Evolutionary conservation across 306 rosid species (phyloP).

Genomic region (Prinsepia uniflora): DNA sequence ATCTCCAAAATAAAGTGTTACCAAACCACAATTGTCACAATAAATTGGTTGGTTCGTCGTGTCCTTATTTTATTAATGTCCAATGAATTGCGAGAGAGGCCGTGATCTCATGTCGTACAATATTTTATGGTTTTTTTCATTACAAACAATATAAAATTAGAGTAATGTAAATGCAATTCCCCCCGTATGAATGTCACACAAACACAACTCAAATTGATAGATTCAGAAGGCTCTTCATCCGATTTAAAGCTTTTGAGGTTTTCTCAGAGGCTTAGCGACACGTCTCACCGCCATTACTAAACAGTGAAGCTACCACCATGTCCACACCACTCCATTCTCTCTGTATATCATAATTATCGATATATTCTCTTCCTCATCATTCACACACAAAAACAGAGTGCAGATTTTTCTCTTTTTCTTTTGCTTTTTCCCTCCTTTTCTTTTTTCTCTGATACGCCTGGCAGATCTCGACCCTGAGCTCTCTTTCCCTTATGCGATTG

Average conservation of each 20-base stretch:
- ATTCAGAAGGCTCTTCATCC: background rate
- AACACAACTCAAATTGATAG: background rate
- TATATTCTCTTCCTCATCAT: background rate
- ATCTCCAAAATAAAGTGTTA: background rate
- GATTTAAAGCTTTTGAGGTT: background rate
- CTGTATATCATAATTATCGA: background rate
- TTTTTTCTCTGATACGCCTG: conserved; percentile 2
- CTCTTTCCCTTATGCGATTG: conserved; percentile 36
- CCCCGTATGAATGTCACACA: background rate
- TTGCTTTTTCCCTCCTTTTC: background rate
- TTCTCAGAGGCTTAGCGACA: conserved; percentile 6
- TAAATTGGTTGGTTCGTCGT: background rate
- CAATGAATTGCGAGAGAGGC: conserved; percentile 1
- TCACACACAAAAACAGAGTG: background rate
- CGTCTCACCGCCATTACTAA: background rate
- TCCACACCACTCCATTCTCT: background rate
- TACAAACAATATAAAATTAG: background rate
- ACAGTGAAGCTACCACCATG: background rate
- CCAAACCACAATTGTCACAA: background rate
- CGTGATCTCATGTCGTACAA: conserved; percentile 11
- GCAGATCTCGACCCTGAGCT: conserved; percentile 40
- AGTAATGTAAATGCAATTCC: background rate
- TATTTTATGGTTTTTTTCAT: conserved; percentile 6
- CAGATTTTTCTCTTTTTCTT: background rate
- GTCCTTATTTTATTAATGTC: background rate